Evolutionary conservation across 768 basidiomycete species (phyloP).

Genomic region (Tricholoma hemisulphureum): DNA sequence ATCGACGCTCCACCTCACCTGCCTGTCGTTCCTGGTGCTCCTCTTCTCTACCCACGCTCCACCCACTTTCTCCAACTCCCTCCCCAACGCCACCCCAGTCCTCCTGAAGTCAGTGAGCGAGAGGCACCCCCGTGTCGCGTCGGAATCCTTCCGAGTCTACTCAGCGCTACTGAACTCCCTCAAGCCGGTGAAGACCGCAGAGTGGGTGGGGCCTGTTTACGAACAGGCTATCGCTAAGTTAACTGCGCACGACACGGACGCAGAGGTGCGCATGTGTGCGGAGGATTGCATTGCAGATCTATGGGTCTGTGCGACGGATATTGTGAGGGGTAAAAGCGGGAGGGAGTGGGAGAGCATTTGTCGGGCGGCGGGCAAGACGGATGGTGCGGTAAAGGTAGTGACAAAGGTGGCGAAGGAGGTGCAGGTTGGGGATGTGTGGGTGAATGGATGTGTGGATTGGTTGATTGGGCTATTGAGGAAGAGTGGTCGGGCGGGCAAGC

Average conservation of each 20-base stretch:
- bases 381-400: slow-evolving; percentile 78
- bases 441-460: slow-evolving; percentile 78
- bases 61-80: too few species aligned
- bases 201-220: slow-evolving; percentile 76
- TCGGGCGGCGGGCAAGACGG: slow-evolving; percentile 55
- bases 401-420: slow-evolving; percentile 80
- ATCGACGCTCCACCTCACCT: slow-evolving; percentile 80
- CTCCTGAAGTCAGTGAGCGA: slow-evolving; percentile 83
- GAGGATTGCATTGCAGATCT: too few species aligned
- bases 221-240: slow-evolving; percentile 69
- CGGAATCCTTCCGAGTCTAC: slow-evolving; percentile 86
- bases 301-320: slow-evolving; percentile 81
- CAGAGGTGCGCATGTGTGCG: too few species aligned
- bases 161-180: slow-evolving; percentile 77
- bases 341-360: slow-evolving; percentile 32
- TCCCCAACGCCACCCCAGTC: too few species aligned
- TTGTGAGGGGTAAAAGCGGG: slow-evolving; percentile 59
- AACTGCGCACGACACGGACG: slow-evolving; percentile 83
- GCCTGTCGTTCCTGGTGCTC: slow-evolving; percentile 80
- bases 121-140: slow-evolving; percentile 73
- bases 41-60: too few species aligned
- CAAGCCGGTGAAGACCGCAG: slow-evolving; percentile 61
- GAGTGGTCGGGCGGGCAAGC: slow-evolving; percentile 75
- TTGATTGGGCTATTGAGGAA: slow-evolving; percentile 71
- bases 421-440: slow-evolving; percentile 72